These are phyloP conservation scores for Globisporangium irregulare DNA, from an alignment of 352 stramenopile species.

Conservation along the genomic window DNA sequence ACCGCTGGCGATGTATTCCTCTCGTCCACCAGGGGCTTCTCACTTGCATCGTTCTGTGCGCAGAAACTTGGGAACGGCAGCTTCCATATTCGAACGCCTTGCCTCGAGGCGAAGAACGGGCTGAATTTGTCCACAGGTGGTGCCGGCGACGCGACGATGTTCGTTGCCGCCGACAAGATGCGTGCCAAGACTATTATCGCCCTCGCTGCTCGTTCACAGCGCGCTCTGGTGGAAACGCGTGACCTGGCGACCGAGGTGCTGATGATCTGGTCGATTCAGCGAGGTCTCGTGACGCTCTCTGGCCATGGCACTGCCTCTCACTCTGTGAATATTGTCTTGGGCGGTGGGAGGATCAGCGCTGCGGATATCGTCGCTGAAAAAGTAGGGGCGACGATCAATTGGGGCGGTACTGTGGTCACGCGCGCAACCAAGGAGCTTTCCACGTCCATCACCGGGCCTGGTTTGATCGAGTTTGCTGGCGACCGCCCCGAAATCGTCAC, in stretches of 20 bases:
- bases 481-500: neutral
- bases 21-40: constrained; percentile 1
- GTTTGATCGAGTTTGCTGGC: neutral
- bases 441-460: neutral
- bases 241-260: constrained; percentile 11
- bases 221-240: neutral
- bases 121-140: neutral
- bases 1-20: constrained; percentile 1
- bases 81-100: neutral
- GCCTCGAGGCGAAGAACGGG: neutral
- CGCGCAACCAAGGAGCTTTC: constrained; percentile 5
- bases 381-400: neutral
- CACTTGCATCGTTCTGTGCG: neutral
- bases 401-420: neutral
- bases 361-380: neutral
- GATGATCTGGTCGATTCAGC: constrained; percentile 7
- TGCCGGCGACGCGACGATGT: neutral
- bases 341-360: neutral
- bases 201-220: neutral
- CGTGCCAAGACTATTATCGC: neutral
- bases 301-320: neutral
- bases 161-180: neutral
- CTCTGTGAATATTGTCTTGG: neutral
- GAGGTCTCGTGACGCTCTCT: neutral
- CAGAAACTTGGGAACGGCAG: neutral